Conservation (phyloP, 768 basidiomycete species). For the Mycena leptocephala region DNA sequence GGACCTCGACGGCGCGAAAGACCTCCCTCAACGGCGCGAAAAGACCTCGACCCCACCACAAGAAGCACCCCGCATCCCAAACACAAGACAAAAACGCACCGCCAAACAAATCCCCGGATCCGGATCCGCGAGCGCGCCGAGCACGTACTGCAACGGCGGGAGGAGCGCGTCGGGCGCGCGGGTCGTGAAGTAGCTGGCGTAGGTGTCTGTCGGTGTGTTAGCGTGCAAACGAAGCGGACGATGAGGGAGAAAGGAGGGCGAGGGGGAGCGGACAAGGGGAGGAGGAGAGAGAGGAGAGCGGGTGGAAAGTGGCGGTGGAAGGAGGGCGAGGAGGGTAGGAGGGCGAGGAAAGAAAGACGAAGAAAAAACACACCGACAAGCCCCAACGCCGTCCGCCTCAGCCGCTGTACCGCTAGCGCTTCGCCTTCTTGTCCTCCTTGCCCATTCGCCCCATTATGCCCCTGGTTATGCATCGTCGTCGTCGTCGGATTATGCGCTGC, state of each 20-base stretch:
- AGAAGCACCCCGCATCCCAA: too few relatives aligned
- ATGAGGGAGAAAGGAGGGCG: too few relatives aligned
- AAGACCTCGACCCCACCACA: too few relatives aligned
- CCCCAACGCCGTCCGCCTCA: conserved; percentile 82
- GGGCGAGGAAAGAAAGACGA: neutral
- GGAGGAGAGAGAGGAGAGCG: neutral
- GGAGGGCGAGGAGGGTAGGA: neutral
- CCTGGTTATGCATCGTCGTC: too few relatives aligned
- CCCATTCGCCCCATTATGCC: conserved; percentile 70
- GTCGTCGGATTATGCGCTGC: too few relatives aligned
- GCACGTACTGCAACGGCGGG: conserved; percentile 25
- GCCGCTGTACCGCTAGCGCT: conserved; percentile 49
- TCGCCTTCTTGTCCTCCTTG: neutral
- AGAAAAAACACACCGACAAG: conserved; percentile 73
- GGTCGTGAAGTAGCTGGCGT: conserved; percentile 30
- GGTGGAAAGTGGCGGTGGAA: neutral
- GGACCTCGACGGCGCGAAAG: too few relatives aligned
- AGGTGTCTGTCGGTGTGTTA: conserved; percentile 22
- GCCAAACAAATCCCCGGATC: conserved; percentile 43
- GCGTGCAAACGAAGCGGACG: too few relatives aligned
- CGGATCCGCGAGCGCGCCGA: conserved; percentile 31
- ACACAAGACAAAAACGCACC: conserved; percentile 60
- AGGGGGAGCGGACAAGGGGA: too few relatives aligned
- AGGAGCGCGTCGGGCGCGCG: conserved; percentile 20
- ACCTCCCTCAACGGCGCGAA: too few relatives aligned